Conservation (phyloP, 1,284 basidiomycete genomes). For the Thecaphora frezii region DNA sequence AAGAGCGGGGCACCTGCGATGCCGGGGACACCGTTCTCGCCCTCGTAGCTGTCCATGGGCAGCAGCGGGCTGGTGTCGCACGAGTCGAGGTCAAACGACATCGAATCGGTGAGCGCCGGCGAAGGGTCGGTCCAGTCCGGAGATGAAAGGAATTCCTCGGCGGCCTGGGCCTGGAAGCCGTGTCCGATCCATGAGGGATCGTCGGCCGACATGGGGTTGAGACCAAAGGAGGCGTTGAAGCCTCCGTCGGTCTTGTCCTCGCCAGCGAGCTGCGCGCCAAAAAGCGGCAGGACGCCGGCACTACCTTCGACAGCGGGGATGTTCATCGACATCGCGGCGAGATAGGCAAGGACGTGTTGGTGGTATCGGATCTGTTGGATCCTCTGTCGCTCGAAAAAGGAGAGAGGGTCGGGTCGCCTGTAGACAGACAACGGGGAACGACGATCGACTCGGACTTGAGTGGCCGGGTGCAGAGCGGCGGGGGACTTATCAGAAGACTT, state of each 20-base stretch:
- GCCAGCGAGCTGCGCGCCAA: conserved; percentile 25
- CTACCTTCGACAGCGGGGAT: conserved; percentile 1
- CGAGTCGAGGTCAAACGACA: conserved; percentile 50
- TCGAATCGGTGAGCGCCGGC: conserved; percentile 48
- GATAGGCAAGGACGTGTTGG: conserved; percentile 37
- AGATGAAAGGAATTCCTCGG: conserved; percentile 47
- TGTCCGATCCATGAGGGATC: conserved; percentile 45
- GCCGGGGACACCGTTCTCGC: conserved; percentile 40
- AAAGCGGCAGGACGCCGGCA: conserved; percentile 20
- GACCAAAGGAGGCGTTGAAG: conserved; percentile 36
- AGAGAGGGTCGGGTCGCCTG: neutral
- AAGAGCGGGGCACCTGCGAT: conserved; percentile 41
- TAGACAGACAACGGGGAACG: neutral
- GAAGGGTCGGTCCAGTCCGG: conserved; percentile 52
- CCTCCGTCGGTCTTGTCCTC: conserved; percentile 19
- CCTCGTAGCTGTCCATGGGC: conserved; percentile 42
- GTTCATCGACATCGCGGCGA: conserved; percentile 15
- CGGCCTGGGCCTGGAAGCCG: conserved; percentile 37
- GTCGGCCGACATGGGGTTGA: conserved; percentile 44
- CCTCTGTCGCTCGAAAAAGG: conserved; percentile 5
- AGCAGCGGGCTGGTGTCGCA: conserved; percentile 51
- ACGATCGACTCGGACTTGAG: neutral
- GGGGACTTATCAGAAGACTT: neutral
- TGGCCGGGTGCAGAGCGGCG: neutral
- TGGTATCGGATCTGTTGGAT: conserved; percentile 37